phyloP scores from a whole-genome alignment of 306 rosid species.

The Vigna hirtella region DNA sequence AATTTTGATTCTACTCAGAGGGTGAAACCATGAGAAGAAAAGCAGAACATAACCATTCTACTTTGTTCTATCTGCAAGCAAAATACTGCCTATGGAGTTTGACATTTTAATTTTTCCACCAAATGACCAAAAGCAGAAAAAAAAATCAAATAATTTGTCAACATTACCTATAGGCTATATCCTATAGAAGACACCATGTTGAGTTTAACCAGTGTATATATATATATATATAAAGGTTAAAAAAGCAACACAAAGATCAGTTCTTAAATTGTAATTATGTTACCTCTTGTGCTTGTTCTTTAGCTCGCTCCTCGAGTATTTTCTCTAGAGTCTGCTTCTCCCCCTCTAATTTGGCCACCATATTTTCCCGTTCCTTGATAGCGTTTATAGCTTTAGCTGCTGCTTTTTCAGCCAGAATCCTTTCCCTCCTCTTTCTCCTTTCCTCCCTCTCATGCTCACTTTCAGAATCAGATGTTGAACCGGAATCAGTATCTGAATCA shows the following conservation, averaged over 20 bases:
- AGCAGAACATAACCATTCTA: neutral
- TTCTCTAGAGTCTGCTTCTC: constrained; percentile 97
- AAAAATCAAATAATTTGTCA: constrained; percentile 3
- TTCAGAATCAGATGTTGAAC: constrained; percentile 88
- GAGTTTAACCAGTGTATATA: neutral
- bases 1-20: neutral
- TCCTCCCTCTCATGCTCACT: constrained; percentile 87
- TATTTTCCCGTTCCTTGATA: constrained; percentile 85
- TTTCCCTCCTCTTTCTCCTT: constrained; percentile 71
- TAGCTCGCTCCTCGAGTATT: constrained; percentile 87
- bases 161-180: neutral
- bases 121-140: constrained; percentile 31
- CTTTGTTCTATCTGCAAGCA: neutral
- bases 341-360: constrained; percentile 94
- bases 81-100: neutral
- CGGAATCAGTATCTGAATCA: constrained; percentile 72
- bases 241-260: constrained; percentile 29
- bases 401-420: constrained; percentile 83
- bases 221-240: neutral
- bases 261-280: constrained; percentile 24
- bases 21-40: constrained; percentile 20
- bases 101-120: constrained; percentile 8
- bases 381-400: constrained; percentile 84
- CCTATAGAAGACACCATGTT: constrained; percentile 25
- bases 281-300: constrained; percentile 95